A percentile compares a stretch with the other conserved stretches of the same genome.
Conservation (phyloP, 1,284 basidiomycete species). For the Wallemia hederae region DNA sequence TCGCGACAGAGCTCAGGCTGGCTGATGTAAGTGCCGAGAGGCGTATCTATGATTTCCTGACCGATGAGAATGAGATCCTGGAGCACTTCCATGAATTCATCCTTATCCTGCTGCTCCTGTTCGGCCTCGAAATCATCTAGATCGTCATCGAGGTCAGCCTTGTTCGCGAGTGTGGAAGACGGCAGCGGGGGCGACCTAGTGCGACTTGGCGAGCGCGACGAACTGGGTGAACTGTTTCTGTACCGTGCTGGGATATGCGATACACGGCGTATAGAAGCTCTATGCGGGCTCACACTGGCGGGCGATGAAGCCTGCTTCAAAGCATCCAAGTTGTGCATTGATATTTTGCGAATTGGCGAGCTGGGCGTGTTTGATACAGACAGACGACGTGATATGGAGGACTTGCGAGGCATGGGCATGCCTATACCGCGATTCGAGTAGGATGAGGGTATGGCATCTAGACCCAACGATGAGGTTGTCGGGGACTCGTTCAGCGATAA, state of each 20-base stretch:
- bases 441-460: background rate
- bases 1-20: conserved; percentile 58
- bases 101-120: too few species aligned
- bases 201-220: background rate
- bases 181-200: background rate
- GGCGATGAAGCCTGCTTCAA: background rate
- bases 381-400: background rate
- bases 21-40: conserved; percentile 51
- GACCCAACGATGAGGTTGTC: background rate
- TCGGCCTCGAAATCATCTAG: background rate
- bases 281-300: background rate
- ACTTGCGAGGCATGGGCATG: background rate
- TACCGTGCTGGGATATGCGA: background rate
- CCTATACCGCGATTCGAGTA: background rate
- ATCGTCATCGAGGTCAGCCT: background rate
- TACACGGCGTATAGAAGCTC: background rate
- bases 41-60: conserved; percentile 79
- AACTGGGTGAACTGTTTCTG: background rate
- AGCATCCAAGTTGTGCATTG: background rate
- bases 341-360: background rate
- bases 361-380: background rate
- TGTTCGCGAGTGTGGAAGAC: background rate
- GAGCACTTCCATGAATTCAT: conserved; percentile 66
- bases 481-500: background rate
- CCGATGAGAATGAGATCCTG: conserved; percentile 81